These are phyloP conservation scores for Pugionium cornutum DNA, from an alignment of 345 rosid genomes.

Conservation along the genomic window DNA sequence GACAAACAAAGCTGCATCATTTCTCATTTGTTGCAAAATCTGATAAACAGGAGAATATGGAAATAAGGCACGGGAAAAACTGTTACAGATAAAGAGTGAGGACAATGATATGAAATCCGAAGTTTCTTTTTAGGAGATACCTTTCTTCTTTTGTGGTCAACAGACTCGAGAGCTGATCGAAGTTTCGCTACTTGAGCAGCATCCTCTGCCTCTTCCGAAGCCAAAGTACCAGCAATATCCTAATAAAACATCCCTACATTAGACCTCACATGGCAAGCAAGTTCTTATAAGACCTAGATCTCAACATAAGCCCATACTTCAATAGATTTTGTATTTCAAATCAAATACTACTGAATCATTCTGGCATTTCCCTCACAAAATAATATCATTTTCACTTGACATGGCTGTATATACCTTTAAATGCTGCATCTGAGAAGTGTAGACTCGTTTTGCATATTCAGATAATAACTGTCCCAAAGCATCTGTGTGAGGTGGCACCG, in stretches of 20 bases:
- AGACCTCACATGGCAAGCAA: slow-evolving; percentile 17
- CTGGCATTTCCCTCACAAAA: neutral
- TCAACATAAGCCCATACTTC: neutral
- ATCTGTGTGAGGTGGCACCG: slow-evolving; percentile 90
- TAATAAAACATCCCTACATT: slow-evolving; percentile 32
- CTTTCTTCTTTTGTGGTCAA: slow-evolving; percentile 95
- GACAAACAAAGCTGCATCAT: slow-evolving; percentile 69
- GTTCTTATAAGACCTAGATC: slow-evolving; percentile 17
- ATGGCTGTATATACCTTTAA: slow-evolving; percentile 62
- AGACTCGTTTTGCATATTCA: slow-evolving; percentile 89
- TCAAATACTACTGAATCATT: slow-evolving; percentile 10
- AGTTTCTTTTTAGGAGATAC: slow-evolving; percentile 37
- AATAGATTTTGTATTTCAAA: neutral
- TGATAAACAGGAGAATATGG: slow-evolving; percentile 29
- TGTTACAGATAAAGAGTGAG: neutral
- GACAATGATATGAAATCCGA: neutral
- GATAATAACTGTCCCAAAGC: slow-evolving; percentile 96
- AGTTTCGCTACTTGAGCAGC: slow-evolving; percentile 80
- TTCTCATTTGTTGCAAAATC: slow-evolving; percentile 96
- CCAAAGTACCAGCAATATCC: slow-evolving; percentile 96
- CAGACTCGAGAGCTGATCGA: slow-evolving; percentile 96
- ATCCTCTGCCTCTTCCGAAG: slow-evolving; percentile 91
- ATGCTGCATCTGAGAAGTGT: slow-evolving; percentile 92
- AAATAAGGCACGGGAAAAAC: slow-evolving; percentile 11
- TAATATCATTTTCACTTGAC: neutral